A percentile compares a stretch with the other conserved stretches of the same genome.
These are phyloP conservation scores for Pichia californica DNA, from an alignment of 805 yeast species.

Conservation along the genomic window DNA sequence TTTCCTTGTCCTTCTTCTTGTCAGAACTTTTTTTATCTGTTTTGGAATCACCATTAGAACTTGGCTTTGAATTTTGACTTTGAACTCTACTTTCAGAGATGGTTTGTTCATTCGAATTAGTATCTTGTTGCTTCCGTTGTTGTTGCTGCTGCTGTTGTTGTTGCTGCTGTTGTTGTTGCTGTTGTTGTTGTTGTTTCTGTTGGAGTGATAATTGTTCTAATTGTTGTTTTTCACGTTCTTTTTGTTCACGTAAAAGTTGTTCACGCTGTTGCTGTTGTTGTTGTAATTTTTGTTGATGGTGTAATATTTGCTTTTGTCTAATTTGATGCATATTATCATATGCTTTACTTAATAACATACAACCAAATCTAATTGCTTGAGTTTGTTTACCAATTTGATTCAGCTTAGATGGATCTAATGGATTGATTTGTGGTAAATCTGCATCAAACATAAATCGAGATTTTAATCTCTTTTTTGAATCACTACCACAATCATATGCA, in stretches of 20 bases:
- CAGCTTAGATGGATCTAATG: slow-evolving; percentile 75
- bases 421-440: slow-evolving; percentile 37
- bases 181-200: slow-evolving; percentile 15
- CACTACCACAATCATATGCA: slow-evolving; percentile 31
- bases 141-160: slow-evolving; percentile 1
- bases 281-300: slow-evolving; percentile 25
- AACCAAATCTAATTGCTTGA: slow-evolving; percentile 84
- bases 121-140: background rate
- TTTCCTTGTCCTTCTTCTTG: background rate
- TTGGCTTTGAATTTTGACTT: background rate
- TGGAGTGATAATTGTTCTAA: slow-evolving; percentile 4
- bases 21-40: background rate
- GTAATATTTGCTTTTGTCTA: slow-evolving; percentile 56
- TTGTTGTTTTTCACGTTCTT: slow-evolving; percentile 15
- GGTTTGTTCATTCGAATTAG: too few species aligned
- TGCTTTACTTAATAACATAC: slow-evolving; percentile 83
- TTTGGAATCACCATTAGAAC: background rate
- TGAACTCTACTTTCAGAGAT: background rate
- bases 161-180: background rate
- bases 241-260: slow-evolving; percentile 16
- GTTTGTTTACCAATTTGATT: slow-evolving; percentile 82
- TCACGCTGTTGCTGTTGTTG: slow-evolving; percentile 32
- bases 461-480: slow-evolving; percentile 34
- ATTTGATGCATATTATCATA: slow-evolving; percentile 76
- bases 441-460: slow-evolving; percentile 47